A percentile compares a stretch with the other conserved stretches of the same genome.
These are phyloP conservation scores for Gossypium gossypioides DNA, from an alignment of 441 rosid species.

Conservation along the genomic window DNA sequence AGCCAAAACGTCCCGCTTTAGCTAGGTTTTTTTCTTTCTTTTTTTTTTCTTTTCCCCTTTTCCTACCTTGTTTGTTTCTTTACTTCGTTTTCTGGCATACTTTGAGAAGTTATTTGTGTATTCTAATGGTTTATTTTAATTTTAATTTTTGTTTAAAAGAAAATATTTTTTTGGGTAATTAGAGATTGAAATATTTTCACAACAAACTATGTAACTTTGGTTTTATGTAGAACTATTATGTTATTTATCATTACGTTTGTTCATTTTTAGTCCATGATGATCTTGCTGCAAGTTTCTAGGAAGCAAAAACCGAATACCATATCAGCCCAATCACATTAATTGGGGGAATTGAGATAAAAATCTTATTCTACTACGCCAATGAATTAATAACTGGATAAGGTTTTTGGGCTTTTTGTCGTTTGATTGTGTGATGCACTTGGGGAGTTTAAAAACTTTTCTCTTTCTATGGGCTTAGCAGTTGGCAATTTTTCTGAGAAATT, in stretches of 20 bases:
- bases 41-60: neutral
- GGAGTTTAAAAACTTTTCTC: neutral
- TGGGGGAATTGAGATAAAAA: neutral
- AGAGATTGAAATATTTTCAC: neutral
- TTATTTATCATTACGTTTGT: neutral
- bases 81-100: neutral
- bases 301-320: neutral
- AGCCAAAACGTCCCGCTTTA: constrained; percentile 81
- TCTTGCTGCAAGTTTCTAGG: neutral
- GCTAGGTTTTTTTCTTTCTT: constrained; percentile 47
- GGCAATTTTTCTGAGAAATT: neutral
- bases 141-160: neutral
- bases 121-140: too few relatives aligned
- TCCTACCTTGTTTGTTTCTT: neutral
- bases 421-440: neutral
- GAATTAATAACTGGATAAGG: neutral
- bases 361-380: neutral
- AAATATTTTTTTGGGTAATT: neutral
- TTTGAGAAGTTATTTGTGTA: too few relatives aligned
- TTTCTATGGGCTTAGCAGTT: neutral
- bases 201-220: neutral
- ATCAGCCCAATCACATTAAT: neutral
- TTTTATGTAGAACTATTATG: neutral
- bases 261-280: neutral
- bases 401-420: neutral